These are phyloP conservation scores for Botrytis sinoallii DNA, from an alignment of 2,329 filamentous ascomycete species.

Conservation along the genomic window DNA sequence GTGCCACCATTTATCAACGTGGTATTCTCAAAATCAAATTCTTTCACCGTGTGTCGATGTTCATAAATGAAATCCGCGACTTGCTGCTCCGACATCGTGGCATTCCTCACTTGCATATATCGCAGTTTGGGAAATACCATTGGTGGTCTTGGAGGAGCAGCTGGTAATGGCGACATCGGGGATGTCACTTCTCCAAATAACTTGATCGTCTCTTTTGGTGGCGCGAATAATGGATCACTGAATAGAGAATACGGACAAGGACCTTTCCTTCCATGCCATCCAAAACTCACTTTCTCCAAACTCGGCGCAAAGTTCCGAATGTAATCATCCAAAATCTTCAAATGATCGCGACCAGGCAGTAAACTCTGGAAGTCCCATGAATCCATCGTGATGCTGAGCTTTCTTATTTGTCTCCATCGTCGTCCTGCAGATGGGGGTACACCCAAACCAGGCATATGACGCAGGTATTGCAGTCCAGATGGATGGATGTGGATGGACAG, in stretches of 20 bases:
- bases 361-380: constrained; percentile 61
- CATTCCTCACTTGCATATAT: constrained; percentile 69
- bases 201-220: constrained; percentile 52
- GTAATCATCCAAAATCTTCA: constrained; percentile 79
- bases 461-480: constrained; percentile 72
- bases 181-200: constrained; percentile 63
- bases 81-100: constrained; percentile 67
- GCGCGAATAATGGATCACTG: constrained; percentile 62
- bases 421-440: constrained; percentile 68
- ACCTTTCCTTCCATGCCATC: constrained; percentile 71
- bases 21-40: constrained; percentile 79
- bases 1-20: constrained; percentile 63
- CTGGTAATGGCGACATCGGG: constrained; percentile 60
- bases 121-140: constrained; percentile 66
- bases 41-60: constrained; percentile 66
- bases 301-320: constrained; percentile 64
- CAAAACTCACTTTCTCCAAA: constrained; percentile 70
- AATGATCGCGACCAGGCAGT: constrained; percentile 63
- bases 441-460: constrained; percentile 69
- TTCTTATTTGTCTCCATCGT: constrained; percentile 75
- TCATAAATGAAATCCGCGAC: constrained; percentile 64
- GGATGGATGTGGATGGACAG: constrained; percentile 76
- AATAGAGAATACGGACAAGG: constrained; percentile 69
- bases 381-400: constrained; percentile 70
- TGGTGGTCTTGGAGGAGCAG: constrained; percentile 49